phyloP scores from a whole-genome alignment of 2,329 filamentous ascomycete genomes.

The Macrophomina phaseolina region DNA sequence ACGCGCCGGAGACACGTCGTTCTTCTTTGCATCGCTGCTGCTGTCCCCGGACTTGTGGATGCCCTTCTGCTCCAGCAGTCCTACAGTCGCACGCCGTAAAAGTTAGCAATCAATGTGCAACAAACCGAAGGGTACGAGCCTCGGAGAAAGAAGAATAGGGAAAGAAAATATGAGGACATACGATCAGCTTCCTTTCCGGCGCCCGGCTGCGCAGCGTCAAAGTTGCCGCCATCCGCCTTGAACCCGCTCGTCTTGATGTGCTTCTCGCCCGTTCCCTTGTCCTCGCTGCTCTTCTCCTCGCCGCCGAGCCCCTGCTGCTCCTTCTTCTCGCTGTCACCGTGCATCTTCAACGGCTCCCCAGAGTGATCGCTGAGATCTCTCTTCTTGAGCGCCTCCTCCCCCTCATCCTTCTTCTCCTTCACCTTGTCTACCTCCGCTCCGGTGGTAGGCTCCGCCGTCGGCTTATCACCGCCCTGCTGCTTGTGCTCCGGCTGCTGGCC shows the following conservation, averaged over 20 bases:
- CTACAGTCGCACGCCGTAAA: constrained; percentile 40
- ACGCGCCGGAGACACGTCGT: constrained; percentile 32
- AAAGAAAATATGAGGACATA: constrained; percentile 41
- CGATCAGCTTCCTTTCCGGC: constrained; percentile 71
- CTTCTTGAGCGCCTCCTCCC: constrained; percentile 32
- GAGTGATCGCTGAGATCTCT: constrained; percentile 36
- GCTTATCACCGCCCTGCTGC: constrained; percentile 45
- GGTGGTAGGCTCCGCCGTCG: constrained; percentile 35
- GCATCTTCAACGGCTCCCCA: constrained; percentile 37
- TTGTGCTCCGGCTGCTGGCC: constrained; percentile 35
- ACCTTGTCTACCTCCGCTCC: constrained; percentile 35
- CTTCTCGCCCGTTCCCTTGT: constrained; percentile 59
- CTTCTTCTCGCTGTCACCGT: constrained; percentile 27
- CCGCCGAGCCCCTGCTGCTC: constrained; percentile 30
- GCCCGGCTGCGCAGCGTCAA: constrained; percentile 65
- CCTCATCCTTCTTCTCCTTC: constrained; percentile 32
- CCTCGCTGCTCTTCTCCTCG: constrained; percentile 34
- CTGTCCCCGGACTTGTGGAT: constrained; percentile 43
- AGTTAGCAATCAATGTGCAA: neutral
- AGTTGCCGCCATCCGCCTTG: constrained; percentile 69
- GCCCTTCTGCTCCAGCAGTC: constrained; percentile 61
- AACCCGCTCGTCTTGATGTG: constrained; percentile 65
- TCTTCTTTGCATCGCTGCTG: constrained; percentile 30
- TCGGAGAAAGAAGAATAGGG: no score
- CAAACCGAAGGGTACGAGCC: no score